Evolutionary conservation across 2,329 filamentous ascomycete species (phyloP), one percentile per base, ranked within the genome.

Genomic region (Cladosporium velox): DNA sequence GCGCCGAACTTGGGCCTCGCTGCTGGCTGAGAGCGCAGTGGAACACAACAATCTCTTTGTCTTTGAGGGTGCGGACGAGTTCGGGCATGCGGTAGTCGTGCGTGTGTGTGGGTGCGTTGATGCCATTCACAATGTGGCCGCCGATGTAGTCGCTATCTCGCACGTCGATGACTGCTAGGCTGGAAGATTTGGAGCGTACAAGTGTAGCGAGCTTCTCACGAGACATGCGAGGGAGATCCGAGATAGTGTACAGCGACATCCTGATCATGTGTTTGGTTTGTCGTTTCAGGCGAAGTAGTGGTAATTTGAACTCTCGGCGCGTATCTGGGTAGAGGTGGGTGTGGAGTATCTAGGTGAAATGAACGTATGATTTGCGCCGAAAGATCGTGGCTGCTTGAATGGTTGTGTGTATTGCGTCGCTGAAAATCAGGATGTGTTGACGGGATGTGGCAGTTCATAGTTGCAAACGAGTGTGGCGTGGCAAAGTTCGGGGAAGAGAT

Each of bases 1-100:
- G 80, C 3, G 95, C 95, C 3, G 94, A 93, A 60, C 86, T 86
- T 0, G 95, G 95, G 0, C 95, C 95, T 0, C 95, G 85, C 80
- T 97, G 91, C 81, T 98, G 95, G 71, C 90, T 94, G 65, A 98
- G 82, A 21, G 91, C 91, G 79, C 95, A 99, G 81, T 99, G 95
- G 78, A 99, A 99, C 1, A 99, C 87, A 15, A 99, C 92, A 12
- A 86, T 90, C 65, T 95, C 87, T 78, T 92, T 93, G 75, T 90
- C 88, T 70, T 87, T 82, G 58, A 97, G 85, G 52, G 86, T 88
- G 65, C 92, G 88, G 14, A 96, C 84, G n/a, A 99, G 87, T 69
- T 93, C 91, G 0, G 93, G 91, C 78, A 95, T 87, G 71, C 85
- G 87, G 75, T 87, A 86, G 73, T 96, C 91, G 59, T 98, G 86